Percentiles rank a stretch among this genome's conserved stretches.
These are phyloP conservation scores for Apium graveolens DNA, from an alignment of 129 eudicot genomes.

Conservation along the genomic window DNA sequence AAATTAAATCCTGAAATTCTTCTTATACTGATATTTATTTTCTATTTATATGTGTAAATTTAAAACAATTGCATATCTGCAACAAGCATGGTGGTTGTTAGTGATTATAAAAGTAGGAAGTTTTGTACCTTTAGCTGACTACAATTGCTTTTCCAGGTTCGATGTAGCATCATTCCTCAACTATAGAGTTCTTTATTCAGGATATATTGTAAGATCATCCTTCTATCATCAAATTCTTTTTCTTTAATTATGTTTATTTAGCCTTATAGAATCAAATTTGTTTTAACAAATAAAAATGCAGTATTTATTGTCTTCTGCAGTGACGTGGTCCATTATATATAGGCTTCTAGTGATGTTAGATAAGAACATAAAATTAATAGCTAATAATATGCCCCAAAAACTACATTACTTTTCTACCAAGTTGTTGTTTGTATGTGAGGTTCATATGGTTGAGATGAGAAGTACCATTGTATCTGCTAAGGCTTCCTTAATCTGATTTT, in stretches of 20 bases:
- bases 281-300: background rate
- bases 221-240: background rate
- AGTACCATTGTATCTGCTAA: background rate
- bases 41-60: no score
- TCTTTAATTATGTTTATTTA: background rate
- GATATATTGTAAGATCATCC: conserved; percentile 64
- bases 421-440: background rate
- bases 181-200: conserved; percentile 46
- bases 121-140: background rate
- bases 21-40: no score
- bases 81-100: no score
- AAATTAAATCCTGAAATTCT: no score
- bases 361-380: background rate
- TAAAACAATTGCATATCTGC: no score
- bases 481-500: background rate
- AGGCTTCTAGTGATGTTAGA: background rate
- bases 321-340: background rate
- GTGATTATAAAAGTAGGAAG: background rate
- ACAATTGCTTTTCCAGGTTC: conserved; percentile 44
- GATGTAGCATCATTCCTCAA: conserved; percentile 76
- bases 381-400: background rate
- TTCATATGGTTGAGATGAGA: background rate
- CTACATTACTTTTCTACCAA: background rate
- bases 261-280: background rate
- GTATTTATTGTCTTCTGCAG: background rate